Evolutionary conservation across 2,329 filamentous ascomycete species (phyloP).

Genomic region (Fusarium staphyleae): DNA sequence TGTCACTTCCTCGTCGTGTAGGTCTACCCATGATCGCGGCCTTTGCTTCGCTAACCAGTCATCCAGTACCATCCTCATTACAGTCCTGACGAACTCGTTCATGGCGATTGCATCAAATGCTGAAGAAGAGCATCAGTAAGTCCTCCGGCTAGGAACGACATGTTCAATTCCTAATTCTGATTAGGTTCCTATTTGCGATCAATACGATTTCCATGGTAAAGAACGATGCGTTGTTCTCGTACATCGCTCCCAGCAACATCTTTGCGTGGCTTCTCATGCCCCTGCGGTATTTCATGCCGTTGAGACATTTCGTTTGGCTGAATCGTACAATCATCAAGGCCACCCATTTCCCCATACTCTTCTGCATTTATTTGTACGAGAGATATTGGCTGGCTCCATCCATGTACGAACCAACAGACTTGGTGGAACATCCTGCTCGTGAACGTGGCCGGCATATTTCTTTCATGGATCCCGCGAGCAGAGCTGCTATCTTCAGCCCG

Average conservation of each 20-base stretch:
- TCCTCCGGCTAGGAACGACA: background rate
- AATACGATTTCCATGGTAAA: constrained; percentile 99
- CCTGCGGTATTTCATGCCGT: constrained; percentile 78
- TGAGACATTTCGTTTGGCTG: constrained; percentile 81
- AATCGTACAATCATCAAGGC: constrained; percentile 92
- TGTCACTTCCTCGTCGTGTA: constrained; percentile 92
- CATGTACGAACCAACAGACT: constrained; percentile 82
- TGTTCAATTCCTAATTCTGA: constrained; percentile 8
- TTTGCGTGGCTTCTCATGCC: constrained; percentile 90
- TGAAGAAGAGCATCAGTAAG: constrained; percentile 82
- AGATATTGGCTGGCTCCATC: constrained; percentile 76
- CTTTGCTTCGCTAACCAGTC: constrained; percentile 8
- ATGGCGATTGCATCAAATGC: constrained; percentile 95
- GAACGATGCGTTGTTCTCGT: constrained; percentile 95
- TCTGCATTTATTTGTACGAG: constrained; percentile 88
- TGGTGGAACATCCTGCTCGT: constrained; percentile 75
- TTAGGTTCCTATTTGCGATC: constrained; percentile 85
- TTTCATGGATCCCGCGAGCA: constrained; percentile 62
- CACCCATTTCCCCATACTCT: constrained; percentile 87
- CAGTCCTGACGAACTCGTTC: constrained; percentile 95
- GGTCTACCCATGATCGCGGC: constrained; percentile 35
- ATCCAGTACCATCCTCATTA: constrained; percentile 82
- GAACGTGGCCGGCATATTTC: constrained; percentile 59
- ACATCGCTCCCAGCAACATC: constrained; percentile 89
- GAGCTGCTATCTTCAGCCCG: constrained; percentile 75